Conservation (phyloP, 345 rosid genomes). For the Salix viminalis region DNA sequence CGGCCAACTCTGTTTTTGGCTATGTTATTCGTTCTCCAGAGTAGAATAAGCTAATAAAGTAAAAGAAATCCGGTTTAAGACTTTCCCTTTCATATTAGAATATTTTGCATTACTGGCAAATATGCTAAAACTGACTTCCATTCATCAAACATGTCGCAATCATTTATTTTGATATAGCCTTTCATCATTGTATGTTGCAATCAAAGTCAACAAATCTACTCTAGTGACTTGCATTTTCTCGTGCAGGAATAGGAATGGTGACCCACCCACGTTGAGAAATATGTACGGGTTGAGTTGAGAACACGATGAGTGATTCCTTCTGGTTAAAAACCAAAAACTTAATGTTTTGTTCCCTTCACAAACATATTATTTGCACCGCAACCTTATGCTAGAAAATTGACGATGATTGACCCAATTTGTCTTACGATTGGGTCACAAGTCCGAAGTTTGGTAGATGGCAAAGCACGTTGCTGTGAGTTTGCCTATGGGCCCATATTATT, state of each 20-base stretch:
- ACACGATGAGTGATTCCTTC: neutral
- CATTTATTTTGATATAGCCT: too few relatives aligned
- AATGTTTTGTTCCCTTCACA: neutral
- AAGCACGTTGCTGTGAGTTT: neutral
- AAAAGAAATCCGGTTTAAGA: neutral
- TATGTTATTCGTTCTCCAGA: neutral
- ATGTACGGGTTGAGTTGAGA: neutral
- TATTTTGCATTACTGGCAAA: neutral
- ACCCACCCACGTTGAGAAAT: neutral
- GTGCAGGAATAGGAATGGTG: conserved; percentile 19
- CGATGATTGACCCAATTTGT: neutral
- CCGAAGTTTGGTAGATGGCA: too few relatives aligned
- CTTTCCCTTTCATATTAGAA: neutral
- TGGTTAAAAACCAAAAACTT: neutral
- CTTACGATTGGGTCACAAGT: neutral
- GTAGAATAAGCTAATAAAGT: neutral
- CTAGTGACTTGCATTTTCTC: neutral
- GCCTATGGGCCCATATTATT: neutral
- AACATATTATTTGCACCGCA: neutral
- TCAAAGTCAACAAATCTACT: neutral
- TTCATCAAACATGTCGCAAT: too few relatives aligned
- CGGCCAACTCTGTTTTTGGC: neutral
- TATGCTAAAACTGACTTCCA: neutral
- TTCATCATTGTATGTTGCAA: neutral
- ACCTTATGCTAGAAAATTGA: neutral